These are phyloP conservation scores for Talaromyces sp. DNA, from an alignment of 2,329 filamentous ascomycete genomes.

Conservation along the genomic window DNA sequence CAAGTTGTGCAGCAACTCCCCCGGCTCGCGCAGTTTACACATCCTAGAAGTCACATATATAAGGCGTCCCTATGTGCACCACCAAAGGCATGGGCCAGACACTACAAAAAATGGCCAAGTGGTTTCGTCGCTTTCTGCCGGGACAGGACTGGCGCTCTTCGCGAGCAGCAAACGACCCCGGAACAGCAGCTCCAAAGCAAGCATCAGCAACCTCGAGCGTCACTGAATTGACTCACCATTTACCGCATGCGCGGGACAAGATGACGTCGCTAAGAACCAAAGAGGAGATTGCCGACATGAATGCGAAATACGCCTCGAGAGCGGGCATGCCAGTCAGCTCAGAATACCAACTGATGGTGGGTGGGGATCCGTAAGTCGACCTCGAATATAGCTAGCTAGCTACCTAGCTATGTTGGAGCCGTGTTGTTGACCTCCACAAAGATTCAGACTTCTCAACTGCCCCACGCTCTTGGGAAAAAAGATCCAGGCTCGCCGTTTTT, in stretches of 20 bases:
- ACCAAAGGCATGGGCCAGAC: neutral
- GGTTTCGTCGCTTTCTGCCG: constrained; percentile 6
- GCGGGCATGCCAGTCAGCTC: constrained; percentile 3
- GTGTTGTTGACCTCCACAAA: neutral
- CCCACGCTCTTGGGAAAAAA: constrained; percentile 12
- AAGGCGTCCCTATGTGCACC: constrained; percentile 1
- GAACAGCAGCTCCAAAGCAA: neutral
- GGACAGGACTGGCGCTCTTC: neutral
- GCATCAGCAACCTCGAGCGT: neutral
- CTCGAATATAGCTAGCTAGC: neutral
- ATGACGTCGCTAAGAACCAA: neutral
- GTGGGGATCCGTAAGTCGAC: constrained; percentile 9
- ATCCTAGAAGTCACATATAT: neutral
- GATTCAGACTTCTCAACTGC: constrained; percentile 10
- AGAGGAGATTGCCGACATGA: neutral
- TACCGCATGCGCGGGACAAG: neutral
- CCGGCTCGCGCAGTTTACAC: neutral
- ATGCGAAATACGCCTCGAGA: neutral
- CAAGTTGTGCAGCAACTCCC: neutral
- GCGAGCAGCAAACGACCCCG: neutral
- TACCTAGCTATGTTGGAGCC: too few species aligned
- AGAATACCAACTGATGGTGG: constrained; percentile 13
- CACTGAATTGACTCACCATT: neutral
- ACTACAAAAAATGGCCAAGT: constrained; percentile 5
- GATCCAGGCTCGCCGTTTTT: constrained; percentile 12